These are phyloP conservation scores for Taxillus chinensis DNA, from an alignment of 164 flowering plant genomes.

Conservation along the genomic window DNA sequence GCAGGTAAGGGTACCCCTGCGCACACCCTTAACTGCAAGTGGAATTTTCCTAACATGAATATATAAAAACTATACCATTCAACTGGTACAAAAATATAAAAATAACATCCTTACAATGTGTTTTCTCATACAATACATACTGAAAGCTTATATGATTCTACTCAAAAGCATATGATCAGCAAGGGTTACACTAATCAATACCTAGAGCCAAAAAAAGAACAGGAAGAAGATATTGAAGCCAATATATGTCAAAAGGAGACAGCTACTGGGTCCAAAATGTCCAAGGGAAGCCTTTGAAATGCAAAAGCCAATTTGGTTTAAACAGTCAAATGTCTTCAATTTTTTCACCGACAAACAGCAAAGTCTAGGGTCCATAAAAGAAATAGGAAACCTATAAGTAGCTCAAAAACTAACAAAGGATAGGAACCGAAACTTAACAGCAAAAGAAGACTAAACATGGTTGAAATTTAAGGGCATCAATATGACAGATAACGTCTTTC, in stretches of 20 bases:
- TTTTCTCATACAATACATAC: too few relatives aligned
- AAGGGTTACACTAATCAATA: neutral
- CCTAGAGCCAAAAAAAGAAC: neutral
- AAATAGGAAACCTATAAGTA: constrained; percentile 16
- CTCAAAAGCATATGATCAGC: too few relatives aligned
- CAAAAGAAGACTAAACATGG: neutral
- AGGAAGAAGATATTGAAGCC: neutral
- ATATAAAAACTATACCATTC: too few relatives aligned
- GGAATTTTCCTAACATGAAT: too few relatives aligned
- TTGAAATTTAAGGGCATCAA: neutral
- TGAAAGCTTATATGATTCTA: too few relatives aligned
- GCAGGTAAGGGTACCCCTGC: too few relatives aligned
- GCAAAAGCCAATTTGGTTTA: constrained; percentile 8
- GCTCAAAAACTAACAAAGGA: constrained; percentile 3
- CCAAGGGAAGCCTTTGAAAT: constrained; percentile 3
- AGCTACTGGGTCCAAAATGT: too few relatives aligned
- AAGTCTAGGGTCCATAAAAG: constrained; percentile 29
- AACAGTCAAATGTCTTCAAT: constrained; percentile 10
- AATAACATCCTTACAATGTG: too few relatives aligned
- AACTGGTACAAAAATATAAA: too few relatives aligned
- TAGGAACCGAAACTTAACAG: constrained; percentile 1
- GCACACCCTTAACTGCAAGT: too few relatives aligned
- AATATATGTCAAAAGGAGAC: neutral
- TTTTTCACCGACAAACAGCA: constrained; percentile 61
- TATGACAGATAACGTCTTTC: too few relatives aligned